These are phyloP conservation scores for Chimonanthus praecox DNA, from an alignment of 164 flowering plant genomes.

Conservation along the genomic window DNA sequence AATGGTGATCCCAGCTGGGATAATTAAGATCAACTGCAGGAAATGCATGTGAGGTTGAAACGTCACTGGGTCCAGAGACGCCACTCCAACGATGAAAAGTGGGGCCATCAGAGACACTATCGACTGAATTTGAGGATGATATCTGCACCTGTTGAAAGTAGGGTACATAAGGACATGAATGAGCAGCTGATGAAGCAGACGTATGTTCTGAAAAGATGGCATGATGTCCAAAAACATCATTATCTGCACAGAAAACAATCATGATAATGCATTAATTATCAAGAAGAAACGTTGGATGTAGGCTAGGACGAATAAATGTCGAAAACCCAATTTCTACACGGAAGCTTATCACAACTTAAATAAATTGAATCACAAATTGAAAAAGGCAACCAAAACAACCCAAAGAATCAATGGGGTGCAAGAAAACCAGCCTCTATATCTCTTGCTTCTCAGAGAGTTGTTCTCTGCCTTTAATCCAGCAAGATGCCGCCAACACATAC, in stretches of 20 bases:
- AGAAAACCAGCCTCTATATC: no score
- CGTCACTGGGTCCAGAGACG: slow-evolving; percentile 44
- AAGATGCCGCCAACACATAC: no score
- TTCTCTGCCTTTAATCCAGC: no score
- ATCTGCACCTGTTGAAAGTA: slow-evolving; percentile 69
- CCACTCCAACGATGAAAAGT: slow-evolving; percentile 58
- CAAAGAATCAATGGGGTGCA: no score
- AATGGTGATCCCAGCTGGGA: slow-evolving; percentile 59
- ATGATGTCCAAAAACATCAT: slow-evolving; percentile 64
- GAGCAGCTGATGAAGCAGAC: slow-evolving; percentile 61
- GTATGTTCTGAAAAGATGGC: slow-evolving; percentile 68
- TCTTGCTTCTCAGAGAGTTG: no score
- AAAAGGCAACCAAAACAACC: no score
- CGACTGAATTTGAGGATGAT: slow-evolving; percentile 55
- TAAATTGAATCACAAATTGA: no score
- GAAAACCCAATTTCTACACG: no score
- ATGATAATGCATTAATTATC: neutral
- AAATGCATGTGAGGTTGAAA: slow-evolving; percentile 29
- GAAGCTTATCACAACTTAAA: no score
- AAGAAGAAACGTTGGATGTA: no score
- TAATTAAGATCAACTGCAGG: slow-evolving; percentile 50
- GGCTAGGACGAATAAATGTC: no score
- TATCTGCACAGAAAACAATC: slow-evolving; percentile 43
- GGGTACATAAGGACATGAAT: slow-evolving; percentile 75
- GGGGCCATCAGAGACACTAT: slow-evolving; percentile 50